These are phyloP conservation scores for Pythium apleroticum DNA, from an alignment of 352 stramenopile species.

Conservation along the genomic window DNA sequence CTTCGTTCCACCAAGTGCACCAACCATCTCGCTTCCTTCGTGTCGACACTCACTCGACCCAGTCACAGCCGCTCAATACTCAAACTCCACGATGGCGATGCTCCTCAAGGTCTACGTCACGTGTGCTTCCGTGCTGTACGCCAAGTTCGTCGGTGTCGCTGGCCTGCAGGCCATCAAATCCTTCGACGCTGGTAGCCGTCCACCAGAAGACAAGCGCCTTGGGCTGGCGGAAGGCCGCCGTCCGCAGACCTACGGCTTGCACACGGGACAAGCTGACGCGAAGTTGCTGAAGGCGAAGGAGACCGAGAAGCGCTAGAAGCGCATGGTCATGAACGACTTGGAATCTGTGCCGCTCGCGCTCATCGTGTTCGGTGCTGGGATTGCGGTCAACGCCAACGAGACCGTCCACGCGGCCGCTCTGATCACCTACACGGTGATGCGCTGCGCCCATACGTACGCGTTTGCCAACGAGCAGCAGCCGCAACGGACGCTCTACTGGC, in stretches of 20 bases:
- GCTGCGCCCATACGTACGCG: slow-evolving; percentile 40
- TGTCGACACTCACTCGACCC: neutral
- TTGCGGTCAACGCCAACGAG: slow-evolving; percentile 25
- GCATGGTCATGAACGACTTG: slow-evolving; percentile 55
- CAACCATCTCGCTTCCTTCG: neutral
- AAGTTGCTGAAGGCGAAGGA: slow-evolving; percentile 25
- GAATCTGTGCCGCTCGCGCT: slow-evolving; percentile 53
- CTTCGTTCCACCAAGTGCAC: neutral
- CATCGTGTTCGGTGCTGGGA: slow-evolving; percentile 37
- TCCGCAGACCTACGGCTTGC: slow-evolving; percentile 40
- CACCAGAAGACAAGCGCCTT: slow-evolving; percentile 32
- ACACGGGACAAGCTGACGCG: slow-evolving; percentile 28
- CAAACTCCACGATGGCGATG: neutral
- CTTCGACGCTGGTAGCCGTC: slow-evolving; percentile 32
- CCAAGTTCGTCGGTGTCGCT: slow-evolving; percentile 27
- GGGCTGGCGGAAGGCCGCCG: slow-evolving; percentile 14
- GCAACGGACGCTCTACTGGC: slow-evolving; percentile 35
- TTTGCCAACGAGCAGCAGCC: slow-evolving; percentile 48
- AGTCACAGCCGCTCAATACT: neutral
- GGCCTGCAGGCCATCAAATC: slow-evolving; percentile 33
- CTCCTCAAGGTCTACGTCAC: slow-evolving; percentile 6
- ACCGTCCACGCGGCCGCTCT: slow-evolving; percentile 27
- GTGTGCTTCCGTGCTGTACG: slow-evolving; percentile 13
- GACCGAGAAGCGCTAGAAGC: slow-evolving; percentile 42
- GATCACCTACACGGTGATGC: slow-evolving; percentile 36